Conservation (phyloP, 768 basidiomycete species). For the Rhizopogon roseolus region DNA sequence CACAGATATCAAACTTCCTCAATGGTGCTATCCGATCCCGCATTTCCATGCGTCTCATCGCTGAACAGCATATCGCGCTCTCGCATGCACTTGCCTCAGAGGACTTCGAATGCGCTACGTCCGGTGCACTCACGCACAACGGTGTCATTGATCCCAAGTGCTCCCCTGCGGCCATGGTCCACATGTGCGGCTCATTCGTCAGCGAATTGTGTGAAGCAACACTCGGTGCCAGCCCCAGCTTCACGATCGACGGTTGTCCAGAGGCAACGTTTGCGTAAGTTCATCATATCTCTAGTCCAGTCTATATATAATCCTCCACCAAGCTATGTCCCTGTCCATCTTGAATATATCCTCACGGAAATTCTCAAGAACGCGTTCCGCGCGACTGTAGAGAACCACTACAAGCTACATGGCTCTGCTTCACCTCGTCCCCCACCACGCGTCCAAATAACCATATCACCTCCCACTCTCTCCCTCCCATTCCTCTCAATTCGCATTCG, state of each 20-base stretch:
- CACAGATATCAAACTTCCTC: constrained; percentile 74
- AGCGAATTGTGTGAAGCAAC: constrained; percentile 81
- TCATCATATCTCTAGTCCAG: background rate
- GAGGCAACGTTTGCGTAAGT: constrained; percentile 78
- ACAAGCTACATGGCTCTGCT: constrained; percentile 33
- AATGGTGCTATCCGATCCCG: constrained; percentile 83
- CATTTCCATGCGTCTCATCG: constrained; percentile 83
- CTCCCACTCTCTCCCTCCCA: constrained; percentile 33
- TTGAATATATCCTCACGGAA: constrained; percentile 90
- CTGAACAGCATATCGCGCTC: constrained; percentile 87
- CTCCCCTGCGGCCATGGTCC: constrained; percentile 69
- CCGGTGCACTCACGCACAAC: constrained; percentile 36
- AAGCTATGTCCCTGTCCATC: constrained; percentile 85
- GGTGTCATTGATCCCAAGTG: constrained; percentile 75
- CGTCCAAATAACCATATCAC: constrained; percentile 67
- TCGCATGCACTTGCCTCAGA: constrained; percentile 58
- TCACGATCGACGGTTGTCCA: constrained; percentile 66
- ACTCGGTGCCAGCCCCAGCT: constrained; percentile 62
- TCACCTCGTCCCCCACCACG: constrained; percentile 45
- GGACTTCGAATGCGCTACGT: constrained; percentile 4
- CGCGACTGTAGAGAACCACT: constrained; percentile 78
- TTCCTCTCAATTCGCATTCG: constrained; percentile 77
- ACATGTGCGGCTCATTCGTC: constrained; percentile 81
- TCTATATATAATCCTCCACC: background rate
- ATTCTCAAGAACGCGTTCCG: constrained; percentile 89